phyloP scores from a whole-genome alignment of 768 basidiomycete genomes.

The Pholiota conissans region DNA sequence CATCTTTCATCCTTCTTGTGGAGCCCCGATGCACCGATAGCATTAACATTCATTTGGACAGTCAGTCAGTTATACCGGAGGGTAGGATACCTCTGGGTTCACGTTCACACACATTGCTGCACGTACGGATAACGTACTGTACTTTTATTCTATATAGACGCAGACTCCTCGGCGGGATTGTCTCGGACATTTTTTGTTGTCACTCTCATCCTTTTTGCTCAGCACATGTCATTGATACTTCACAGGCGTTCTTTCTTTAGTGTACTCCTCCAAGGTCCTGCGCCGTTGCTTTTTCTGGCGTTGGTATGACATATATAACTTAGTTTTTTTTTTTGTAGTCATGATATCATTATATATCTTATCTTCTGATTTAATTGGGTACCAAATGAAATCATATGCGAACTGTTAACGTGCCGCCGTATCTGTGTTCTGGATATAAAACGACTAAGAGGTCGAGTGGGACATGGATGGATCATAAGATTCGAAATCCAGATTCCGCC shows the following conservation, averaged over 20 bases:
- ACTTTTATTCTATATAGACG: not conserved
- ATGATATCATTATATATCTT: not conserved
- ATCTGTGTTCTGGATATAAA: not conserved
- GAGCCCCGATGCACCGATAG: not conserved
- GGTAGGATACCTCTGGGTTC: too few relatives aligned
- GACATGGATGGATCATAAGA: too few relatives aligned
- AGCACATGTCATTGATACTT: not conserved
- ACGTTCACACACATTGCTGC: too few relatives aligned
- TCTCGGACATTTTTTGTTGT: conserved; percentile 13
- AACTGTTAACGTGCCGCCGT: too few relatives aligned
- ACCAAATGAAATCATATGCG: not conserved
- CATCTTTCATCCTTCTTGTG: not conserved
- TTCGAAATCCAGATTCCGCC: too few relatives aligned
- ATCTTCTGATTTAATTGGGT: not conserved
- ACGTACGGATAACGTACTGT: too few relatives aligned
- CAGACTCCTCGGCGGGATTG: not conserved
- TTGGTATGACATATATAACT: not conserved
- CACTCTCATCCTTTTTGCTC: conserved; percentile 7
- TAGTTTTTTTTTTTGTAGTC: not conserved
- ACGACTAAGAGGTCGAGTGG: not conserved
- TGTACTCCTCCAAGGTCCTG: not conserved
- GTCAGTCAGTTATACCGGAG: too few relatives aligned
- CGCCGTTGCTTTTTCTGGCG: not conserved
- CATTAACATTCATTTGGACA: not conserved
- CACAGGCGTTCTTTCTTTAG: conserved; percentile 3